Conservation (phyloP, 495 filamentous ascomycete species). For the Neurospora sublineolata region DNA sequence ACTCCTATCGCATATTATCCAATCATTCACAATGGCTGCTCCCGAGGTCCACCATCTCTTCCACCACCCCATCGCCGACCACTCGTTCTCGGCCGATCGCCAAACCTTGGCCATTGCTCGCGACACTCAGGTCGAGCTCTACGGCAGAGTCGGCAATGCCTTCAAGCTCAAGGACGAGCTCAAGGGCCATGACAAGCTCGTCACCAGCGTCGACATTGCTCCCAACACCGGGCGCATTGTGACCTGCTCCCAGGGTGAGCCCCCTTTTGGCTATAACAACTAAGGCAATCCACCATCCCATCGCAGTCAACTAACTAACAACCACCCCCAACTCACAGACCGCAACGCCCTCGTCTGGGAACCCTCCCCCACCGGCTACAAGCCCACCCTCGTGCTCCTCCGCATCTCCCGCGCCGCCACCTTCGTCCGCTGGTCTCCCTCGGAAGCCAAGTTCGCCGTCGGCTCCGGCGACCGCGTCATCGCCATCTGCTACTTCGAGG, state of each 20-base stretch:
- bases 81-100: constrained; percentile 91
- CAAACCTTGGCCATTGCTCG: constrained; percentile 81
- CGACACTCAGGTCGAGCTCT: constrained; percentile 86
- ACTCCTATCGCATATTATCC: constrained; percentile 65
- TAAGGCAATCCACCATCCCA: too few species aligned
- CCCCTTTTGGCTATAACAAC: too few species aligned
- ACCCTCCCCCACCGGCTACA: constrained; percentile 79
- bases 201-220: constrained; percentile 93
- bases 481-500: constrained; percentile 97
- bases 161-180: constrained; percentile 85
- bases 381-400: constrained; percentile 90
- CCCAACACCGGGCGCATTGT: constrained; percentile 84
- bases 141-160: constrained; percentile 56
- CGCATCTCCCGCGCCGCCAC: constrained; percentile 96
- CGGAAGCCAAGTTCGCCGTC: constrained; percentile 92
- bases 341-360: constrained; percentile 98
- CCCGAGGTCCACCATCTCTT: constrained; percentile 95
- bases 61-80: constrained; percentile 90
- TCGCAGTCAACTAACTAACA: background rate
- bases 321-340: constrained; percentile 45
- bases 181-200: constrained; percentile 90
- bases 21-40: constrained; percentile 48
- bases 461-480: constrained; percentile 92
- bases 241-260: constrained; percentile 84
- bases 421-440: constrained; percentile 94